Base-by-base conservation (phyloP, 306 rosid genomes). In the Comarum palustre region DNA sequence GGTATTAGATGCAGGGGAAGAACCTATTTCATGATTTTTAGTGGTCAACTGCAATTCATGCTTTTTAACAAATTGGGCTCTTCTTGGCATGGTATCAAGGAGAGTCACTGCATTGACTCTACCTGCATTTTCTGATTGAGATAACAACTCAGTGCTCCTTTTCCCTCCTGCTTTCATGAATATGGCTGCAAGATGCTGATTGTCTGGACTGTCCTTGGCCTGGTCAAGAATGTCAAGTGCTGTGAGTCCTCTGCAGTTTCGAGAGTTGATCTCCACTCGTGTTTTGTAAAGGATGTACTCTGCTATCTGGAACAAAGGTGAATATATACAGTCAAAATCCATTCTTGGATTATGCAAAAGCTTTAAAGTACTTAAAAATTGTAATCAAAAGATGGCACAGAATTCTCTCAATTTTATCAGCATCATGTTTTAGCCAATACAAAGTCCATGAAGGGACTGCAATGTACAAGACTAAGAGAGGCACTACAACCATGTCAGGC, bases 211-310 rank as follows among this genome's bases (percentile, higher is more conserved):
- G 43, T 85, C 77, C 64, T 52, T 84, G 5, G 84, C 74, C 60
- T 82, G 84, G 39, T 82, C 84, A 20, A 90, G 85, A 66, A 90
- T 79, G 77, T 88, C 92, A 3, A 90, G 85, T 57, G 89, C 89
- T 57, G 96, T 83, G 61, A 73, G 16, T 31, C 89, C 96, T 82
- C 52, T 85, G 22, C 48, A 77, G 82, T 90, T 90, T 25, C 66
- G 71, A 72, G 68, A 71, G 70, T 90, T 88, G 15, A 88, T 78
- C 45, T 82, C 89, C 73, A 85, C 76, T 70, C 80, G 15, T 24
- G 29, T 78, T 55, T 77, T 83, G 69, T 58, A 80, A 80, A 90
- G 87, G 79, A 90, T 62, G 82, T 74, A 82, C 77, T 88, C 90
- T 12, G 86, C 82, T 38, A 90, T 85, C 96, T 90, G 78, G 61